A percentile compares a stretch with the other conserved stretches of the same genome.
These are phyloP conservation scores for Nothomitra cinnamomea DNA, from an alignment of 2,329 filamentous ascomycete genomes.

Conservation along the genomic window DNA sequence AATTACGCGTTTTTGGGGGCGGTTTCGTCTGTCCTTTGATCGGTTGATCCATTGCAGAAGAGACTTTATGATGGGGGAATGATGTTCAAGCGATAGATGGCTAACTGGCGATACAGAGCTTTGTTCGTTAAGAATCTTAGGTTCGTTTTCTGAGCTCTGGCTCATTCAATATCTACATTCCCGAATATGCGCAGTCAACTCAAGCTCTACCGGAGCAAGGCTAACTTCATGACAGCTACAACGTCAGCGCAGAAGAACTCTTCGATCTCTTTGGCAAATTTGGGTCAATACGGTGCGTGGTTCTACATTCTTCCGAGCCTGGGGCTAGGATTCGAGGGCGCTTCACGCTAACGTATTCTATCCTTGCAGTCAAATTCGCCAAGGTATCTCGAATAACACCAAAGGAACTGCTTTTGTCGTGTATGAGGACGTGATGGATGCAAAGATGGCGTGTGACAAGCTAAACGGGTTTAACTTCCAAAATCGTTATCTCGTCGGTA, in stretches of 20 bases:
- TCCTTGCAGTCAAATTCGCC: conserved; percentile 71
- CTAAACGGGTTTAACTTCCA: conserved; percentile 99
- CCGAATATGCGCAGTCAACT: not conserved
- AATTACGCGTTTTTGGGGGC: not conserved
- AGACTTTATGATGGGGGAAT: conserved; percentile 20
- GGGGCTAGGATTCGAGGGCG: not conserved
- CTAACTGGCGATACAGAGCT: conserved; percentile 45
- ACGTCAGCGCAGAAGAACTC: conserved; percentile 93
- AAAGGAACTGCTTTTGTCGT: conserved; percentile 98
- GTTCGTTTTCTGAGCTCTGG: conserved; percentile 30
- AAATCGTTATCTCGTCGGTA: conserved; percentile 95
- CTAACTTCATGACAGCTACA: conserved; percentile 50
- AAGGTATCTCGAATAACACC: conserved; percentile 91
- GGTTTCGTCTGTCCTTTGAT: conserved; percentile 8
- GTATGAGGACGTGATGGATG: conserved; percentile 98
- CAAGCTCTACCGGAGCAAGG: not conserved
- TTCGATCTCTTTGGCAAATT: conserved; percentile 99
- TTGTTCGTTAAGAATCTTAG: conserved; percentile 99
- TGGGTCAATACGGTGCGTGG: conserved; percentile 79
- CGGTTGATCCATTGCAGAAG: not conserved
- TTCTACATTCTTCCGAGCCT: conserved; percentile 6
- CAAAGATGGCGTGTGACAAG: conserved; percentile 97
- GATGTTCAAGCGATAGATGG: conserved; percentile 5
- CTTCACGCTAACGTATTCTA: conserved; percentile 8
- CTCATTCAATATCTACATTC: not conserved